phyloP scores from a whole-genome alignment of 495 filamentous ascomycete genomes.

The Podospora sp. region DNA sequence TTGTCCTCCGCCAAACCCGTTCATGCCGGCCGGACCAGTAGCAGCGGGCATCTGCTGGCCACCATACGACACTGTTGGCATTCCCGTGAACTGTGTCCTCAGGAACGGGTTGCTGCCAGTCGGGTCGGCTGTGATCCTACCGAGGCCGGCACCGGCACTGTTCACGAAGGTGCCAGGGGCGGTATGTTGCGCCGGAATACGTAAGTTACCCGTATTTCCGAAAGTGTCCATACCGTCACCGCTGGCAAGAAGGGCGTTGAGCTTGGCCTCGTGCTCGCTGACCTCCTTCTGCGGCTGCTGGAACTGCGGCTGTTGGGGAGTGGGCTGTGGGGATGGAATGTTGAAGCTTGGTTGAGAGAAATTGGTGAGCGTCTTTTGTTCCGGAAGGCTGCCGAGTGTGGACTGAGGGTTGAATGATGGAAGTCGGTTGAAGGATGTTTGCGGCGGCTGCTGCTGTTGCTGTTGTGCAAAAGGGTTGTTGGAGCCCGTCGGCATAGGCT shows the following conservation, averaged over 20 bases:
- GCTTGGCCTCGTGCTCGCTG: slow-evolving; percentile 78
- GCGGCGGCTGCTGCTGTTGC: slow-evolving; percentile 23
- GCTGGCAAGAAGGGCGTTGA: slow-evolving; percentile 84
- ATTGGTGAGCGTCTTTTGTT: slow-evolving; percentile 65
- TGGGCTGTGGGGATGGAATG: slow-evolving; percentile 35
- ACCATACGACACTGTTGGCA: slow-evolving; percentile 63
- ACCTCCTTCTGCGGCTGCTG: slow-evolving; percentile 55
- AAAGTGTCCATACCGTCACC: slow-evolving; percentile 97
- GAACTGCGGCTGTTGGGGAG: slow-evolving; percentile 20
- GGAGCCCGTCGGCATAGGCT: slow-evolving; percentile 78
- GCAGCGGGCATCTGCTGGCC: slow-evolving; percentile 69
- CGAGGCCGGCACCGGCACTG: slow-evolving; percentile 77
- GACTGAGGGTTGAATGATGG: slow-evolving; percentile 50
- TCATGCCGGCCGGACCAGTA: slow-evolving; percentile 70
- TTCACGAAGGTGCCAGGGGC: slow-evolving; percentile 97
- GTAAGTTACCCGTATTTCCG: slow-evolving; percentile 90
- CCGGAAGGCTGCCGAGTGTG: slow-evolving; percentile 69
- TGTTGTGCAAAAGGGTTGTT: slow-evolving; percentile 90
- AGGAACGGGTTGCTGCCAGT: slow-evolving; percentile 95
- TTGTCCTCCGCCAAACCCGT: slow-evolving; percentile 51
- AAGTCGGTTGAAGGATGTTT: slow-evolving; percentile 47
- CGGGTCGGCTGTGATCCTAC: slow-evolving; percentile 66
- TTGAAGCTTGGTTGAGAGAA: slow-evolving; percentile 35
- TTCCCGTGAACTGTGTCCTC: slow-evolving; percentile 74
- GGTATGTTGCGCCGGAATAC: slow-evolving; percentile 96